Evolutionary conservation across 2,329 filamentous ascomycete species (phyloP).

Genomic region (Aureobasidium sp.): DNA sequence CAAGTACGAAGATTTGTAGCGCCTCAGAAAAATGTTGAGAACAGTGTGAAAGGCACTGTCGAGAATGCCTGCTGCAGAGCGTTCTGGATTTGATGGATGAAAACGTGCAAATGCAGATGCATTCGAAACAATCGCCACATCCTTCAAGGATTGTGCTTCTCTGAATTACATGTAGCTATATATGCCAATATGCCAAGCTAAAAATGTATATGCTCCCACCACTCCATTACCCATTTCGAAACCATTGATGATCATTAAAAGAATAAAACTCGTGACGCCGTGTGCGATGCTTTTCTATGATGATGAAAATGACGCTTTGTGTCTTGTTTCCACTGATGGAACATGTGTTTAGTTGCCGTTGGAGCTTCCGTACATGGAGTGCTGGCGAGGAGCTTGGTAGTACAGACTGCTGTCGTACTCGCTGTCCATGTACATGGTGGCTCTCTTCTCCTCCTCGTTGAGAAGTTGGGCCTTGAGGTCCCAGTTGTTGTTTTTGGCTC

Average conservation of each 20-base stretch:
- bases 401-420: conserved; percentile 46
- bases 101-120: background rate
- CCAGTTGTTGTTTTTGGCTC: conserved; percentile 93
- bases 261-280: conserved; percentile 1
- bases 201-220: background rate
- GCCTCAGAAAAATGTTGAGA: background rate
- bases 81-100: background rate
- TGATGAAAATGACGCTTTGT: background rate
- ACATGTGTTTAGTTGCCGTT: background rate
- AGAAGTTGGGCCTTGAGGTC: conserved; percentile 82
- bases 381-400: conserved; percentile 22
- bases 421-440: conserved; percentile 64
- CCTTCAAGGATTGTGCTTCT: background rate
- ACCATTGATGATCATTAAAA: background rate
- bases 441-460: conserved; percentile 69
- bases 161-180: background rate
- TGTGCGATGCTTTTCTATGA: background rate
- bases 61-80: background rate
- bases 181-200: background rate
- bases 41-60: background rate
- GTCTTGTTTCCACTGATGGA: background rate
- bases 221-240: background rate
- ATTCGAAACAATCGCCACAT: background rate
- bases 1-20: no score
- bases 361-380: conserved; percentile 12